Evolutionary conservation across 495 filamentous ascomycete species (phyloP).

Genomic region (Tuber aestivum): DNA sequence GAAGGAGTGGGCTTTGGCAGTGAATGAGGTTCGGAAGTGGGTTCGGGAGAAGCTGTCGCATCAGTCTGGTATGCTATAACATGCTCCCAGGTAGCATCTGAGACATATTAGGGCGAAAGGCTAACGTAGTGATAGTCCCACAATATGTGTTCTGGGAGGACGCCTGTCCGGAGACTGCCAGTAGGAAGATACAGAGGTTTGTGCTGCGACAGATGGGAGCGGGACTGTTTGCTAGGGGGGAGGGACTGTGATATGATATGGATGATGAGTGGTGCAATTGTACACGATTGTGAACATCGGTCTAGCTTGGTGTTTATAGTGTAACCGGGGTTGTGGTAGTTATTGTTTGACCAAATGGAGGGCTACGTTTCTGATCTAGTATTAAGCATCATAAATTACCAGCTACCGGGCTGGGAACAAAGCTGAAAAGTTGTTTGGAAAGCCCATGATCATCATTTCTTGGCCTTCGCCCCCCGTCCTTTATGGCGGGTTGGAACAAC

Average conservation of each 20-base stretch:
- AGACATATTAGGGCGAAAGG: background rate
- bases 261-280: background rate
- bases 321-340: background rate
- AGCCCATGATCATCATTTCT: background rate
- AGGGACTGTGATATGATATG: background rate
- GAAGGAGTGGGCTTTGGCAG: conserved; percentile 37
- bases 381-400: background rate
- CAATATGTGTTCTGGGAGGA: conserved; percentile 84
- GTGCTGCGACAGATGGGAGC: conserved; percentile 64
- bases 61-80: conserved; percentile 58
- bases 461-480: too few relatives aligned
- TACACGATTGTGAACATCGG: background rate
- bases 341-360: too few relatives aligned
- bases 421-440: background rate
- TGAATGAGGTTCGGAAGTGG: conserved; percentile 63
- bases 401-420: background rate
- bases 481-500: too few relatives aligned
- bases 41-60: conserved; percentile 63
- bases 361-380: background rate
- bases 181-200: conserved; percentile 96
- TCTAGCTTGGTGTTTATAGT: background rate
- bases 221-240: conserved; percentile 1
- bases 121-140: conserved; percentile 52
- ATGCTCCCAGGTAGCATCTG: conserved; percentile 9
- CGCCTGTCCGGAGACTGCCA: conserved; percentile 84